Conservation (phyloP, 208 protist species). For the Vickermania ingenoplastis region DNA sequence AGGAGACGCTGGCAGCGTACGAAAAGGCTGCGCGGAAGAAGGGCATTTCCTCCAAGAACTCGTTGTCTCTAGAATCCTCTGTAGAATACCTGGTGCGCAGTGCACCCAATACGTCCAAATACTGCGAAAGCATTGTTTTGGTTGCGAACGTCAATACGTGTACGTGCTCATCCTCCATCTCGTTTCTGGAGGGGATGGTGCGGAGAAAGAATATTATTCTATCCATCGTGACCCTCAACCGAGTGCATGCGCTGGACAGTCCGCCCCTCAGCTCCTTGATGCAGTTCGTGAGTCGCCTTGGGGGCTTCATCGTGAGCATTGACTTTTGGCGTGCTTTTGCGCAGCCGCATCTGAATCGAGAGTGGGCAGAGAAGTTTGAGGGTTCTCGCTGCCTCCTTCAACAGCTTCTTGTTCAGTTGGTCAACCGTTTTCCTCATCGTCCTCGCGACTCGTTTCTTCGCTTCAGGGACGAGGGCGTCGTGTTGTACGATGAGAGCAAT, state of each 20-base stretch:
- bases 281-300: conserved; percentile 61
- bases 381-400: conserved; percentile 75
- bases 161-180: conserved; percentile 29
- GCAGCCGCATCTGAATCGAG: conserved; percentile 43
- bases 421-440: conserved; percentile 59
- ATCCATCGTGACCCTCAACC: conserved; percentile 62
- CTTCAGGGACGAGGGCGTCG: conserved; percentile 10
- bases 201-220: conserved; percentile 81
- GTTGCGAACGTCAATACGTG: conserved; percentile 41
- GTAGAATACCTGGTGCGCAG: conserved; percentile 64
- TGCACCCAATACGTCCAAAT: conserved; percentile 35
- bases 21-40: conserved; percentile 47
- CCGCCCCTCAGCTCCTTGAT: conserved; percentile 48
- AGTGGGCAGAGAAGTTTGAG: conserved; percentile 75
- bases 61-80: conserved; percentile 41
- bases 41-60: conserved; percentile 18
- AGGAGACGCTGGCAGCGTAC: conserved; percentile 36
- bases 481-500: conserved; percentile 21
- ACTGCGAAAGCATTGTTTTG: conserved; percentile 68
- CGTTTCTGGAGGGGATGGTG: conserved; percentile 60
- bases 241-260: conserved; percentile 39
- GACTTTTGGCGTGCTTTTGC: conserved; percentile 75
- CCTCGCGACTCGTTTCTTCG: conserved; percentile 24
- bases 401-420: conserved; percentile 83
- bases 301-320: conserved; percentile 72